These are phyloP conservation scores for Cystobasidium onofrii DNA, from an alignment of 768 basidiomycete species.

Conservation along the genomic window DNA sequence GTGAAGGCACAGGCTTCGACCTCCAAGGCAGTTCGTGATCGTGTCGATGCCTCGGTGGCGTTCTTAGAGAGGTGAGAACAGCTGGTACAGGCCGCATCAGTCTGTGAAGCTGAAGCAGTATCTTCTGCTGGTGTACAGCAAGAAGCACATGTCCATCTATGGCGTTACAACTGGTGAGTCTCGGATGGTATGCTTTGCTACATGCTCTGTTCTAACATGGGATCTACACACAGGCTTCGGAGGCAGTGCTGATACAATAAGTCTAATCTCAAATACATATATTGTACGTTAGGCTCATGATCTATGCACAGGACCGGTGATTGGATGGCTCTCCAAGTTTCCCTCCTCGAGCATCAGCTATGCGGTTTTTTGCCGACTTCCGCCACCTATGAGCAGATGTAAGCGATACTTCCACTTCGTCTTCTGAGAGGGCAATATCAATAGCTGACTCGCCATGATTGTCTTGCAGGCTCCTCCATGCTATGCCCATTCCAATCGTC, in stretches of 20 bases:
- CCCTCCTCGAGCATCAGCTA: constrained; percentile 30
- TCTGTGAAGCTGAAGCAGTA: not conserved
- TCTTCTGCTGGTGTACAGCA: not conserved
- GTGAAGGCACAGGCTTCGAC: not conserved
- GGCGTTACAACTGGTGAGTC: constrained; percentile 12
- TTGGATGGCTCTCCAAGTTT: constrained; percentile 19
- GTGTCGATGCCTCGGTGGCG: constrained; percentile 10
- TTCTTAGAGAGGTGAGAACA: constrained; percentile 16
- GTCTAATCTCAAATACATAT: not conserved
- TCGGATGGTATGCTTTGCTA: not conserved
- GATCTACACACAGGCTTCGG: constrained; percentile 13
- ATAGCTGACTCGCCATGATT: not conserved
- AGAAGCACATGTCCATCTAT: constrained; percentile 27
- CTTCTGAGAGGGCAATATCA: not conserved
- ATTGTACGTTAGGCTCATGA: not conserved
- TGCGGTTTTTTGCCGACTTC: constrained; percentile 23
- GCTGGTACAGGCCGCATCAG: not conserved
- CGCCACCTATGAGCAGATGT: constrained; percentile 7
- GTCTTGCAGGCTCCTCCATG: constrained; percentile 7
- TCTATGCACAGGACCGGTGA: constrained; percentile 27
- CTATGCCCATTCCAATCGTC: constrained; percentile 54
- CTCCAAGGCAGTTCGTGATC: not conserved
- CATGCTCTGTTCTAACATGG: not conserved
- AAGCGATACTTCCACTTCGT: not conserved
- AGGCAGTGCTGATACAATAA: constrained; percentile 6